phyloP scores from a whole-genome alignment of 495 filamentous ascomycete genomes.

The Aspergillus homomorphus region DNA sequence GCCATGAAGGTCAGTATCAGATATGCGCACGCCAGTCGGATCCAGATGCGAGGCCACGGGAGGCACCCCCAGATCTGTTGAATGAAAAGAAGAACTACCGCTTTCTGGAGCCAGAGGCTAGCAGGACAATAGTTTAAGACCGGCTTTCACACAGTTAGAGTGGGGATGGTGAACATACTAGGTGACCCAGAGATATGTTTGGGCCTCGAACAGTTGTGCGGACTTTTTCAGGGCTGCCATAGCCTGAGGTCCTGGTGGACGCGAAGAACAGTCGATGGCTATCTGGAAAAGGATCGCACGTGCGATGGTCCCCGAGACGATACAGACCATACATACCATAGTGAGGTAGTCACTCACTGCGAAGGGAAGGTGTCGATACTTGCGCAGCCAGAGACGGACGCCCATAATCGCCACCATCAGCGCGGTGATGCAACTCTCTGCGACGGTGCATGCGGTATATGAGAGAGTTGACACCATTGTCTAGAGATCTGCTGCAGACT shows the following conservation, averaged over 20 bases:
- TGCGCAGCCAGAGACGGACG: conserved; percentile 12
- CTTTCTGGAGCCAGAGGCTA: background rate
- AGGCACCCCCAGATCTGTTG: background rate
- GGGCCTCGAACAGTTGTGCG: too few species aligned
- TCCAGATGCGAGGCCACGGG: background rate
- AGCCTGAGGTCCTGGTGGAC: too few species aligned
- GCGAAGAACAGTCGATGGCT: too few species aligned
- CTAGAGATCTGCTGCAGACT: too few species aligned
- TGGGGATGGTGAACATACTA: background rate
- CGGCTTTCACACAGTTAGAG: too few species aligned
- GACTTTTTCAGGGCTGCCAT: too few species aligned
- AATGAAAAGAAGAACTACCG: background rate
- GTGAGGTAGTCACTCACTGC: conserved; percentile 16
- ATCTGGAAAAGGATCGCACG: too few species aligned
- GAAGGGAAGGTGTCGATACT: conserved; percentile 9
- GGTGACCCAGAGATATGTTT: background rate
- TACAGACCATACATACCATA: conserved; percentile 8
- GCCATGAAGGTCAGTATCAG: background rate
- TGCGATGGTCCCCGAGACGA: background rate
- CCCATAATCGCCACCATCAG: conserved; percentile 8
- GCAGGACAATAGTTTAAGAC: too few species aligned
- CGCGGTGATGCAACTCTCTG: conserved; percentile 10
- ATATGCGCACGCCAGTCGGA: background rate
- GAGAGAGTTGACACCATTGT: background rate
- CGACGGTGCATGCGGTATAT: background rate